Conservation (phyloP, 2,329 filamentous ascomycete species). For the Polychaeton citri region DNA sequence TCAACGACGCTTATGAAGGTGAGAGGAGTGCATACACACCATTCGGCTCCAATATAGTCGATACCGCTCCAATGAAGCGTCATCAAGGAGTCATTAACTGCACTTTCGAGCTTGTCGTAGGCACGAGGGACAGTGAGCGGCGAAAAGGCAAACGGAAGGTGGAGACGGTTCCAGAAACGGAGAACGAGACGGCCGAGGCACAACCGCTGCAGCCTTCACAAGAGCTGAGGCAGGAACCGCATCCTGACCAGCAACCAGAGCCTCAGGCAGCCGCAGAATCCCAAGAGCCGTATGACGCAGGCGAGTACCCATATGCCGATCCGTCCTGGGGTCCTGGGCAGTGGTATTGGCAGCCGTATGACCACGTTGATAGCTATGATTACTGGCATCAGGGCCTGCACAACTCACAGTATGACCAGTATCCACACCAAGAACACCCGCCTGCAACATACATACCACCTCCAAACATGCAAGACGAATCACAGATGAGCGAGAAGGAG, state of each 20-base stretch:
- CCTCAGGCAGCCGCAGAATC: not conserved
- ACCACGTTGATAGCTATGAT: conserved; percentile 19
- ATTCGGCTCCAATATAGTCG: conserved; percentile 52
- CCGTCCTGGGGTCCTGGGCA: conserved; percentile 2
- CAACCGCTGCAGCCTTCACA: conserved; percentile 16
- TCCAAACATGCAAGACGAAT: conserved; percentile 47
- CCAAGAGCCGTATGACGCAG: not conserved
- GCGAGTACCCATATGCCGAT: conserved; percentile 1
- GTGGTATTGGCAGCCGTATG: conserved; percentile 6
- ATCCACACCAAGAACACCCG: conserved; percentile 6
- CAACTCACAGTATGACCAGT: conserved; percentile 5
- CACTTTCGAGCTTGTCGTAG: conserved; percentile 74
- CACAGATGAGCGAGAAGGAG: conserved; percentile 66
- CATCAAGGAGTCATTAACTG: conserved; percentile 88
- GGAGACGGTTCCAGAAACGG: conserved; percentile 9
- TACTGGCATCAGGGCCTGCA: conserved; percentile 10
- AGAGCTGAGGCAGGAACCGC: conserved; percentile 1
- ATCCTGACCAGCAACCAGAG: conserved; percentile 7
- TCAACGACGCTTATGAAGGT: not conserved
- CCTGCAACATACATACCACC: conserved; percentile 22
- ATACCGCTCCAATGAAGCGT: conserved; percentile 72
- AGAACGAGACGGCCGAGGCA: not conserved
- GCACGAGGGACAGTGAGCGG: conserved; percentile 63
- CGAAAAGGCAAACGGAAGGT: conserved; percentile 34
- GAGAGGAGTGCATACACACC: conserved; percentile 7